Conservation (phyloP, 129 eudicot genomes). For the sunflower (Helianthus annuus) region HanXRQr2.0-SUNRISE NC_035449.2:138245173-138245672, state of each 20-base stretch:
- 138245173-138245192: neutral
- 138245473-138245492: neutral
- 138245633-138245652: neutral
- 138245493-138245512: neutral
- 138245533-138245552: conserved; percentile 14
- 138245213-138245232: neutral
- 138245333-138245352: no score
- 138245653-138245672: neutral
- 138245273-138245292: no score
- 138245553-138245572: conserved; percentile 25
- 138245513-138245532: neutral
- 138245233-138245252: no score
- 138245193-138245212: neutral
- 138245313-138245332: no score
- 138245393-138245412: neutral
- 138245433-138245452: neutral
- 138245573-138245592: conserved; percentile 21
- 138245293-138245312: no score
- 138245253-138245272: no score
- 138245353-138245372: neutral
- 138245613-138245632: conserved; percentile 22
- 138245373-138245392: neutral
- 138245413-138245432: neutral
- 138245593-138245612: conserved; percentile 1
- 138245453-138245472: neutral